Evolutionary conservation across 2,329 filamentous ascomycete genomes (phyloP).

Genomic region (Phaeosphaeriaceae sp.): DNA sequence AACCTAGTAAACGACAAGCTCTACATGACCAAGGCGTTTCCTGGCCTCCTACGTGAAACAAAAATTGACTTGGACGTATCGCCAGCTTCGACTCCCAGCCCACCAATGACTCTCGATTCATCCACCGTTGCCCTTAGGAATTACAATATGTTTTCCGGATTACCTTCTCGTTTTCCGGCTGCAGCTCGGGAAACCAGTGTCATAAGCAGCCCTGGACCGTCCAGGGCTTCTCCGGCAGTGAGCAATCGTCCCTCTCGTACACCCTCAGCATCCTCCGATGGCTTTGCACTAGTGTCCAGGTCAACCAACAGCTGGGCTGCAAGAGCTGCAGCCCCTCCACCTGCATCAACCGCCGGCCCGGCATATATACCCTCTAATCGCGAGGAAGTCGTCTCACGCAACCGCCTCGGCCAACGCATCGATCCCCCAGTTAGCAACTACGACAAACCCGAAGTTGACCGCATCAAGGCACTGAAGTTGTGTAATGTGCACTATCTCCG

Average conservation of each 20-base stretch:
- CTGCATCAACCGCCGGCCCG: slow-evolving; percentile 35
- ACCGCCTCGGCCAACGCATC: slow-evolving; percentile 65
- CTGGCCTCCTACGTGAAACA: slow-evolving; percentile 59
- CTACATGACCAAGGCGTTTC: slow-evolving; percentile 59
- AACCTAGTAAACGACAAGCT: slow-evolving; percentile 59
- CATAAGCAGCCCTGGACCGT: slow-evolving; percentile 28
- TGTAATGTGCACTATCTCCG: slow-evolving; percentile 68
- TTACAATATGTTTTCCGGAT: slow-evolving; percentile 28
- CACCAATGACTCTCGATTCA: slow-evolving; percentile 4
- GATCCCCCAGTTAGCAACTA: slow-evolving; percentile 59
- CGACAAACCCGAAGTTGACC: slow-evolving; percentile 63
- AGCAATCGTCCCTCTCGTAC: slow-evolving; percentile 25
- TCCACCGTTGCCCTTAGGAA: slow-evolving; percentile 11
- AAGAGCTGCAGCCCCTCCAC: slow-evolving; percentile 44
- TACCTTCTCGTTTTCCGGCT: slow-evolving; percentile 36
- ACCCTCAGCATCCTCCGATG: slow-evolving; percentile 37
- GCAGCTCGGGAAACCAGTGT: slow-evolving; percentile 9
- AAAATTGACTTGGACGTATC: slow-evolving; percentile 48
- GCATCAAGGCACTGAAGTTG: slow-evolving; percentile 67
- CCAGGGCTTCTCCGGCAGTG: slow-evolving; percentile 3
- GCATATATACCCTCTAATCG: slow-evolving; percentile 33
- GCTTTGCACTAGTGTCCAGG: slow-evolving; percentile 25
- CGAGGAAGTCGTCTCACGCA: slow-evolving; percentile 58
- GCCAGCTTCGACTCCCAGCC: slow-evolving; percentile 4
- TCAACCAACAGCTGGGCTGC: slow-evolving; percentile 38